phyloP scores from a whole-genome alignment of 257 asterid genomes.

The Capsicum rhomboideum region DNA sequence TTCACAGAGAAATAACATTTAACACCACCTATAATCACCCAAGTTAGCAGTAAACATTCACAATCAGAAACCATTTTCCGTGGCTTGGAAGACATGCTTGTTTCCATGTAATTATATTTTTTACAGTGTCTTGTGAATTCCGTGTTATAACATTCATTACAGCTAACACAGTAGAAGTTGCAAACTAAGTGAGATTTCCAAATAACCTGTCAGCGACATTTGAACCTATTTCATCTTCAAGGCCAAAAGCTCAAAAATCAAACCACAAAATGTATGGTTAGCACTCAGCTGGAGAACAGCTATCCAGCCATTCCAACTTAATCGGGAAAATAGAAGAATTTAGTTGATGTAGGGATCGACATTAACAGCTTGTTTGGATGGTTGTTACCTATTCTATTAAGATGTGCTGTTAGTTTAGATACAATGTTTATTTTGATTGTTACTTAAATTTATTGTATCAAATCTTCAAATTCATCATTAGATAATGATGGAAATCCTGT shows the following conservation, averaged over 20 bases:
- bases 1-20: neutral
- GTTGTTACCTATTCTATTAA: too few species aligned
- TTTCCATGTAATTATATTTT: neutral
- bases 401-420: too few species aligned
- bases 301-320: neutral
- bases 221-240: neutral
- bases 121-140: neutral
- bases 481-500: too few species aligned
- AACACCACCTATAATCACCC: neutral
- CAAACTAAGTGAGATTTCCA: neutral
- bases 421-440: too few species aligned
- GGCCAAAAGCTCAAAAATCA: too few species aligned
- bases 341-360: neutral
- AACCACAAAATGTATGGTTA: neutral
- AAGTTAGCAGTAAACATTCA: neutral
- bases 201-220: neutral
- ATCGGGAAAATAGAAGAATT: neutral
- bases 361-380: neutral
- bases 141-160: neutral
- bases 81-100: neutral
- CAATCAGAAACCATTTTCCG: neutral
- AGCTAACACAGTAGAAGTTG: neutral
- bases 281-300: neutral
- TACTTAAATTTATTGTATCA: too few species aligned
- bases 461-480: too few species aligned